phyloP scores from a whole-genome alignment of 2,329 filamentous ascomycete genomes.

The Diplodia seriata region DNA sequence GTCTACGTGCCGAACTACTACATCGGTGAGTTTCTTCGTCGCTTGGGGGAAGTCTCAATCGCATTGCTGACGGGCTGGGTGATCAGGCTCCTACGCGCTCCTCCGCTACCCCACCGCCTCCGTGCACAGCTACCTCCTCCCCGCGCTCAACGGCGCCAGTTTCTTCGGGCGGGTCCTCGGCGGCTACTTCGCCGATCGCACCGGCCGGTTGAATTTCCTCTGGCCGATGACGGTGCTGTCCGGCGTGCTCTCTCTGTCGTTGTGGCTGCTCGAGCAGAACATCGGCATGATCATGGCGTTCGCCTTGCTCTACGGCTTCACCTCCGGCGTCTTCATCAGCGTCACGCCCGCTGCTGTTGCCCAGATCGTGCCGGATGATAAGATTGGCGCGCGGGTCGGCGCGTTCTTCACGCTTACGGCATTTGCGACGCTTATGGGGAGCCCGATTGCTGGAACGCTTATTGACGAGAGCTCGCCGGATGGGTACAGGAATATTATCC shows the following conservation, averaged over 20 bases:
- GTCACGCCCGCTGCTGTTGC: slow-evolving; percentile 29
- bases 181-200: slow-evolving; percentile 28
- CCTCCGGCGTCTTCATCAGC: slow-evolving; percentile 33
- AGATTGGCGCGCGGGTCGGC: slow-evolving; percentile 31
- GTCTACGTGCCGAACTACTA: slow-evolving; percentile 33
- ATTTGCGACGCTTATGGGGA: slow-evolving; percentile 27
- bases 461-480: slow-evolving; percentile 18
- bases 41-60: neutral
- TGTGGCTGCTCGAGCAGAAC: slow-evolving; percentile 29
- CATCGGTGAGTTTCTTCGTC: slow-evolving; percentile 16
- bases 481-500: slow-evolving; percentile 3
- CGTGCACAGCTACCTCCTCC: slow-evolving; percentile 30
- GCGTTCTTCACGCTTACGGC: slow-evolving; percentile 29
- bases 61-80: neutral
- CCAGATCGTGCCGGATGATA: slow-evolving; percentile 30
- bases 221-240: slow-evolving; percentile 32
- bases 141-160: slow-evolving; percentile 30
- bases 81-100: slow-evolving; percentile 27
- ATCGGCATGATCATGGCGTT: slow-evolving; percentile 27
- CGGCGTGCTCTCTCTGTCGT: slow-evolving; percentile 25
- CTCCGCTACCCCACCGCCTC: slow-evolving; percentile 22
- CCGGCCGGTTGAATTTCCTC: slow-evolving; percentile 25
- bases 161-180: slow-evolving; percentile 31
- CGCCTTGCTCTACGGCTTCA: slow-evolving; percentile 32
- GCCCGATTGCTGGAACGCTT: slow-evolving; percentile 28